Percentiles rank a stretch among this genome's conserved stretches.
Conservation (phyloP, 768 basidiomycete species). For the Xanthoconium purpureum region DNA sequence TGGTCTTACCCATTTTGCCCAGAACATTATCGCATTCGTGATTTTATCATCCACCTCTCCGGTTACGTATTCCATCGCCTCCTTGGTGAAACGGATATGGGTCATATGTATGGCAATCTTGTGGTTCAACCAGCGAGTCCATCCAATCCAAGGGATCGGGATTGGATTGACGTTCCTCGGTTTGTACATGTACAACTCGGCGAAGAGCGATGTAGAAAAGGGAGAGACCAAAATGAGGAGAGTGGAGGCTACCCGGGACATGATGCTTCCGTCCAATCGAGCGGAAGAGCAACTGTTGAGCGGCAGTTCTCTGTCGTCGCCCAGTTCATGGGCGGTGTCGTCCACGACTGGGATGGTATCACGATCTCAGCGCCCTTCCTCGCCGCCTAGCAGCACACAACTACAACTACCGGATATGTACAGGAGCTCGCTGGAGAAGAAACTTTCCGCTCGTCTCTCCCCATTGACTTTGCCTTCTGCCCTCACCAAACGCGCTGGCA, state of each 20-base stretch:
- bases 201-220: constrained; percentile 87
- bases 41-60: constrained; percentile 95
- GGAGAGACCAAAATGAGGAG: constrained; percentile 87
- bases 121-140: constrained; percentile 90
- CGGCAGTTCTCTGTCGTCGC: constrained; percentile 35
- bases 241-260: constrained; percentile 66
- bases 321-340: constrained; percentile 8
- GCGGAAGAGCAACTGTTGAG: constrained; percentile 52
- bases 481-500: constrained; percentile 24
- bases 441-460: constrained; percentile 11
- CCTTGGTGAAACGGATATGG: constrained; percentile 94
- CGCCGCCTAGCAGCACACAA: constrained; percentile 1
- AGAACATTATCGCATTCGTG: constrained; percentile 97
- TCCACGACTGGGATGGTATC: constrained; percentile 28
- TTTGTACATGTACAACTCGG: constrained; percentile 93
- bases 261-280: constrained; percentile 68
- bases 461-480: constrained; percentile 19
- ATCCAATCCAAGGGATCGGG: constrained; percentile 83
- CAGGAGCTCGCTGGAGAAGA: constrained; percentile 15
- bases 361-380: constrained; percentile 10
- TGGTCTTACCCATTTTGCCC: constrained; percentile 92
- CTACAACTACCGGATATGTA: constrained; percentile 1
- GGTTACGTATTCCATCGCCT: constrained; percentile 98
- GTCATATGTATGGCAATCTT: constrained; percentile 97
- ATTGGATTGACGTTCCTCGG: constrained; percentile 88